Conservation (phyloP, 208 protist species). For the Naegleria lovaniensis region DNA sequence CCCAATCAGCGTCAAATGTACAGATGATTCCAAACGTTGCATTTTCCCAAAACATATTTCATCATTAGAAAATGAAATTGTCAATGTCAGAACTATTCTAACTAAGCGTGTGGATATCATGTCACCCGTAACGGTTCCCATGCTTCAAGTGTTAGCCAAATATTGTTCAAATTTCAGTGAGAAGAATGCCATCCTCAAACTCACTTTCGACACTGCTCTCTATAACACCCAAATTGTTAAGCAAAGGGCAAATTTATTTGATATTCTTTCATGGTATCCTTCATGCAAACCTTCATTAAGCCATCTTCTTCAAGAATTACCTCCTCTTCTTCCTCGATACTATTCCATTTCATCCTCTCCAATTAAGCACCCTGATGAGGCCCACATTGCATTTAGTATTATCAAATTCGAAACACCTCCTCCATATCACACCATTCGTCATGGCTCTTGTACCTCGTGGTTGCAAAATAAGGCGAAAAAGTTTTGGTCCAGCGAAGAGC, state of each 20-base stretch:
- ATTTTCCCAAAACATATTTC: not conserved
- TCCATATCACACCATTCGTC: not conserved
- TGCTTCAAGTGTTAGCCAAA: not conserved
- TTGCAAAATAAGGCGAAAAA: not conserved
- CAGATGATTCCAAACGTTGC: not conserved
- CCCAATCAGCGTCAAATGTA: not conserved
- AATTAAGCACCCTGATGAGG: constrained; percentile 41
- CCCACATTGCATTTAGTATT: constrained; percentile 70
- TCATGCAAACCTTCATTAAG: constrained; percentile 42
- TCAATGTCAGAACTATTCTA: not conserved
- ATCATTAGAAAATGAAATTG: not conserved
- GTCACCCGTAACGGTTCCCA: not conserved
- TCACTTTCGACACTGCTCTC: not conserved
- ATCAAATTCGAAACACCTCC: constrained; percentile 46
- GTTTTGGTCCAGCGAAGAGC: not conserved
- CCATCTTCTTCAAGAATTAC: constrained; percentile 61
- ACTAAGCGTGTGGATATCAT: not conserved
- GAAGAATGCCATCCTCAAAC: not conserved
- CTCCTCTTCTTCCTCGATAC: constrained; percentile 63
- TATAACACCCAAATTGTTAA: not conserved
- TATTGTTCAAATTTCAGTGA: not conserved
- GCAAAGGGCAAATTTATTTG: constrained; percentile 28
- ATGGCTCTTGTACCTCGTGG: not conserved
- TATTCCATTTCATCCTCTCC: constrained; percentile 77
- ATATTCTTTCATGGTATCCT: constrained; percentile 44